Evolutionary conservation across 805 yeast species (phyloP), one percentile per base, ranked within the genome.

Genomic region (Scheffersomyces lignosus): DNA sequence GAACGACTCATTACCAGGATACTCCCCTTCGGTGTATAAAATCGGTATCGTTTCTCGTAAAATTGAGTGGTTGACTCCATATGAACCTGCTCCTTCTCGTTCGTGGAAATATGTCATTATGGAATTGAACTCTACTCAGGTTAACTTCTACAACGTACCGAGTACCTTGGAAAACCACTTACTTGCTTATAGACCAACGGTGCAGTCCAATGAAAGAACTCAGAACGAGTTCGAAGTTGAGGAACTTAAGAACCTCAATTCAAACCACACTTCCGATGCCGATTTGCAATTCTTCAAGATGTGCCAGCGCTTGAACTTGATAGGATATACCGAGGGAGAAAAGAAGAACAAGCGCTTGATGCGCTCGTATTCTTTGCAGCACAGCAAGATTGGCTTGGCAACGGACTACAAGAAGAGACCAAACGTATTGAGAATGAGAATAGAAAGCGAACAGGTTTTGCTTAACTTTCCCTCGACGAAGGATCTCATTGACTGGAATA

Each of bases 111-210:
- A 73, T 29, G 73, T 74, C 29, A 67, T 84, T 15, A 69, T 87
- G 58, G 95, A 85, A 52, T 66, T 90, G 34, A 88, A 90, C 66
- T 86, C 91, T 14, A 90, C 97, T 1, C 96, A 87, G 62, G 64
- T 90, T 24, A 85, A 85, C 58, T 65, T 90, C 37, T 86, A 84
- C 56, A 50, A 60, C 13, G 65, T 69, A 4, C 72, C 74, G 1
- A 48, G 48, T 16, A 47, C 51, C 26, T 36, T 64, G 24, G 72
- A 68, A 36, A 46, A 42, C 15, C 54, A 57, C 15, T 30, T 64
- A 5, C 27, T 59, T 31, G 33, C 45, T 14, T 59, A 53, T 39
- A 51, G 38, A 30, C 44, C 54, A 7, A 5, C 36, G 4, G 33
- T 31, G 7, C 17, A 24, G 2, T 26, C 16, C n/a, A 27, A 36